Evolutionary conservation across 164 flowering plant species (phyloP), one percentile per base, ranked within the genome.

Genomic region (Tetrastigma voinierianum): DNA sequence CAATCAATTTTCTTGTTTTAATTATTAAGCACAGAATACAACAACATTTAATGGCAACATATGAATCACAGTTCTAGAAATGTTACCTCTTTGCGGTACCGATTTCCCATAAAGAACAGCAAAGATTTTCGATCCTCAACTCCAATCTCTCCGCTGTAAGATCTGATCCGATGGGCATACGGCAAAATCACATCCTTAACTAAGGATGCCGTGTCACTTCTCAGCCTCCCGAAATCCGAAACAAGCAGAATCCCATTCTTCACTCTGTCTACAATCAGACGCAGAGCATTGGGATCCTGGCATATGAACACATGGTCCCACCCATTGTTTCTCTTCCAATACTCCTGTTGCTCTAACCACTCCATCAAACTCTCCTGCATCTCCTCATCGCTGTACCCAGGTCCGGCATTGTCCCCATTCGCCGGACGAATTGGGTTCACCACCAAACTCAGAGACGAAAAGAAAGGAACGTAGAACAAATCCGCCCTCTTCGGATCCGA

Each of bases 41-140:
- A 32, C 40, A 32, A 32, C 6, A 7, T 4, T 32, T 32, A 32
- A 32, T 32, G 40, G 40, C 40, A 32, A 32, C 40, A 32, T 32
- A 4, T 32, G 40, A 32, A 32, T 32, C 40, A 32, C 40, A 32
- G 40, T 32, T 10, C 17, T 62, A 51, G 32, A 47, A 20, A 44
- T n/a, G 11, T 63, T 84, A 92, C 98, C 87, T 90, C 97, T 73
- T 95, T 95, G 32, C 98, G 82, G 55, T 83, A 95, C 11, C 98
- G 84, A 72, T 89, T 88, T 1, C 99, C 99, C 99, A 95, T 95
- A 69, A 95, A 95, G 80, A 92, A 95, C 66, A 95, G 67, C 77
- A 90, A 67, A 0, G 89, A 83, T 16, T 82, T 82, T 57, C 99
- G 83, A 19, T 73, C 53, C 45, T 83, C 83, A 0, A 89, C 78